Base-by-base conservation (phyloP, 176 grass and related monocot genomes). In the Eragrostis nindensis region DNA sequence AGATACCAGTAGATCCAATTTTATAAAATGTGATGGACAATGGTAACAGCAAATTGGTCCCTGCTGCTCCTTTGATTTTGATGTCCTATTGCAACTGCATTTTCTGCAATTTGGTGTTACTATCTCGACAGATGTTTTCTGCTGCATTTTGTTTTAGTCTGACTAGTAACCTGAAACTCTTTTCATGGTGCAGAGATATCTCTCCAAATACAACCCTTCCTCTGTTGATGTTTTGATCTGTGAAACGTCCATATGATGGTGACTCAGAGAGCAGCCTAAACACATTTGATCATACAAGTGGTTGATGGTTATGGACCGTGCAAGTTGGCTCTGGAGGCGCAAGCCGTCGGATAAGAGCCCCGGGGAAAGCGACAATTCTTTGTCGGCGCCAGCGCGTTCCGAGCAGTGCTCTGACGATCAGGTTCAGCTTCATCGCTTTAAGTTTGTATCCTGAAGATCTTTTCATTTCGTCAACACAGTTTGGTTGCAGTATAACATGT, bases 261-360 rank as follows among this genome's bases (percentile, higher is more conserved):
- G 59, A 29, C 27, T 60, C 60, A 70, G 49, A 85, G 71, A 79
- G 22, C 38, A 57, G 49, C 44, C 55, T 53, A 67, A 21, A 47
- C 36, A 32, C 53, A 64, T 76, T 19, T 68, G 19, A 80, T 83
- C 41, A 79, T 59, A 39, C 63, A 40, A 76, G 74, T 42, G 56
- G 57, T 89, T 78, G 18, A 83, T 79, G 81, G 68, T 87, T 63
- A 85, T 99, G 96, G 92, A 95, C 59, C 89, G 59, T 2, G 79
- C 83, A 19, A 73, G 81, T 80, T 87, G 90, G 88, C 90, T 99
- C 49, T 93, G 86, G 87, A 94, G 80, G 81, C 89, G 86, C 56
- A 89, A 85, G 70, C 77, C 96, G 0, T 89, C 90, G 8, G 88
- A 99, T 57, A 99, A 91, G 80, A 92, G 86, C 75, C 85, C 75